Percentiles rank a stretch among this genome's conserved stretches.
phyloP scores from a whole-genome alignment of 2,329 filamentous ascomycete species.

The Botrytis elliptica region DNA sequence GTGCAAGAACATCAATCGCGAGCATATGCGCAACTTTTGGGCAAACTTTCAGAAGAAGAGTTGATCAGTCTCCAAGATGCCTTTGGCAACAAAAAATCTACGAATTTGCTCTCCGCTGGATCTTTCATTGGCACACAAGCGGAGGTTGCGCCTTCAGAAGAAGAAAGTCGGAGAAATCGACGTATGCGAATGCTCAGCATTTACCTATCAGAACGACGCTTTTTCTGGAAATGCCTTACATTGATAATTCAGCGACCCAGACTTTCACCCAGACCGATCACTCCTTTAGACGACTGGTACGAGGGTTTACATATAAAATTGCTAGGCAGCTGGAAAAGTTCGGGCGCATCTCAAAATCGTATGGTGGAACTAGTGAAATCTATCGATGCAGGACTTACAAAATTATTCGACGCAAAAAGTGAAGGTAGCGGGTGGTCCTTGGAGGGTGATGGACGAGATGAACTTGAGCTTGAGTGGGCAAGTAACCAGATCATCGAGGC shows the following conservation, averaged over 20 bases:
- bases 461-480: slow-evolving; percentile 58
- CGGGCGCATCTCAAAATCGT: slow-evolving; percentile 23
- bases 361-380: slow-evolving; percentile 47
- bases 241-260: slow-evolving; percentile 15
- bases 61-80: slow-evolving; percentile 72
- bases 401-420: slow-evolving; percentile 35
- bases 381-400: slow-evolving; percentile 50
- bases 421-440: slow-evolving; percentile 47
- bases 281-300: slow-evolving; percentile 9
- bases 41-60: slow-evolving; percentile 75
- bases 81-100: slow-evolving; percentile 61
- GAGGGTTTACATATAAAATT: slow-evolving; percentile 1
- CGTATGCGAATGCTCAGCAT: slow-evolving; percentile 66
- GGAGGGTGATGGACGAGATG: slow-evolving; percentile 50
- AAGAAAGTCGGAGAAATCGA: slow-evolving; percentile 61
- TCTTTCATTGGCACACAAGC: slow-evolving; percentile 39
- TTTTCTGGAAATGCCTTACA: slow-evolving; percentile 58
- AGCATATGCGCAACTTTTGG: slow-evolving; percentile 68
- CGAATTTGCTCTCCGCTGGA: slow-evolving; percentile 53
- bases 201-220: slow-evolving; percentile 70
- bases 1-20: slow-evolving; percentile 82
- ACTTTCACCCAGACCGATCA: background rate
- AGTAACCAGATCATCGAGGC: slow-evolving; percentile 66
- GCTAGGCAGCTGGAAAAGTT: slow-evolving; percentile 11
- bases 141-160: slow-evolving; percentile 53